Conservation (phyloP, 1,139 yeast genomes). For the Candida glucosophila region DNA sequence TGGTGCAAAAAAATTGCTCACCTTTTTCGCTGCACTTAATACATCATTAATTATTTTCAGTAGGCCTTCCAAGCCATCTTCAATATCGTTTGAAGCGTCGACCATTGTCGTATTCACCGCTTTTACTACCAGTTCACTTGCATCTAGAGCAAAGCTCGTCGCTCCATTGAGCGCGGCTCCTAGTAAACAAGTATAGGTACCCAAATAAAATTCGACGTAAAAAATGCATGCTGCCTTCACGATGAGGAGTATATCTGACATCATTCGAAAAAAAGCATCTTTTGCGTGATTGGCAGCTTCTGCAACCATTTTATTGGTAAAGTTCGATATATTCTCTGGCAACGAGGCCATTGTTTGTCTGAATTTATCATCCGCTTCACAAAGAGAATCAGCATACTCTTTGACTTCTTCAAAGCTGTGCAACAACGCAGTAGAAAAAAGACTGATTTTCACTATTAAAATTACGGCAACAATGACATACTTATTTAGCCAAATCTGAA, state of each 20-base stretch:
- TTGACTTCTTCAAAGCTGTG: constrained; percentile 27
- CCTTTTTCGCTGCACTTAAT: constrained; percentile 32
- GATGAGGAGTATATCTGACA: constrained; percentile 40
- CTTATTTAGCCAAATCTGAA: constrained; percentile 54
- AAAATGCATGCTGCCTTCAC: constrained; percentile 56
- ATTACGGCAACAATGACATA: constrained; percentile 39
- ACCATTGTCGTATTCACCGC: constrained; percentile 55
- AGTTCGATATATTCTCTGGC: constrained; percentile 48
- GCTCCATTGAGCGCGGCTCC: constrained; percentile 68
- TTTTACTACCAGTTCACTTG: constrained; percentile 53
- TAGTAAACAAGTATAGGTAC: constrained; percentile 78
- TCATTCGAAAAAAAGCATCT: constrained; percentile 25
- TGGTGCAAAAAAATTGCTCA: constrained; percentile 47
- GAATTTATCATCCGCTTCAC: constrained; percentile 37
- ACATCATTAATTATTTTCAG: constrained; percentile 42
- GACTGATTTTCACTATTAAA: constrained; percentile 38
- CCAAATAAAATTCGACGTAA: constrained; percentile 62
- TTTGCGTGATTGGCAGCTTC: constrained; percentile 39
- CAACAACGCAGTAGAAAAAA: constrained; percentile 38
- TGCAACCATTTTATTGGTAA: constrained; percentile 45
- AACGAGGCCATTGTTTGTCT: constrained; percentile 35
- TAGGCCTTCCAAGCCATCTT: constrained; percentile 51
- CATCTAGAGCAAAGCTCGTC: constrained; percentile 64
- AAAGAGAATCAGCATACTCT: constrained; percentile 25
- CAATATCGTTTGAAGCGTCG: constrained; percentile 47